These are phyloP conservation scores for Neurospora sp. DNA, from an alignment of 495 filamentous ascomycete genomes.

Conservation along the genomic window DNA sequence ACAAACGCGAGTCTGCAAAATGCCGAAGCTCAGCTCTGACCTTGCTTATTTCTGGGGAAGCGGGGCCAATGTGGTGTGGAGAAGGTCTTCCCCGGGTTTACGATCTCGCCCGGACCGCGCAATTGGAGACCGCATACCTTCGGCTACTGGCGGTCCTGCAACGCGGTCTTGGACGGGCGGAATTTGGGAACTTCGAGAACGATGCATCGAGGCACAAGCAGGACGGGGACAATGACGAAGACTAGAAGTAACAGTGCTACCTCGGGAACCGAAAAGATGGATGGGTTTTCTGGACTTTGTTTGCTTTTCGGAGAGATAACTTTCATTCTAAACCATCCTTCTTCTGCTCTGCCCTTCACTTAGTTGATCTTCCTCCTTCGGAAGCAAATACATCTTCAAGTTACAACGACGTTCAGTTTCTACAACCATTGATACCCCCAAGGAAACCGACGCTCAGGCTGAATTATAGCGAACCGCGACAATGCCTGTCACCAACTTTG, in stretches of 20 bases:
- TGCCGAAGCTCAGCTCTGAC: neutral
- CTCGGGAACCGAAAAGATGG: neutral
- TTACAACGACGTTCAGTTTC: neutral
- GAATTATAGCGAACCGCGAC: constrained; percentile 6
- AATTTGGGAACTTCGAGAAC: constrained; percentile 5
- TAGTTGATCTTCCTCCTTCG: neutral
- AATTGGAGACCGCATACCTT: constrained; percentile 1
- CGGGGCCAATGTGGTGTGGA: neutral
- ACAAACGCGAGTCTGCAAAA: neutral
- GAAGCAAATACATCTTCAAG: neutral
- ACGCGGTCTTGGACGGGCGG: constrained; percentile 1
- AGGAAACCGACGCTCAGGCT: neutral
- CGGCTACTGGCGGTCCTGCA: constrained; percentile 8
- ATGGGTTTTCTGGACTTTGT: neutral
- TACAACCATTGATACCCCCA: neutral
- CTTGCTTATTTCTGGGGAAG: neutral
- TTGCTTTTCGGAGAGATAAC: neutral
- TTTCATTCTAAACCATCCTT: neutral
- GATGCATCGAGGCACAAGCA: neutral
- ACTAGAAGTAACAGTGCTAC: neutral
- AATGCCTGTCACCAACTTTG: constrained; percentile 51
- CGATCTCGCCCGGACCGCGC: neutral
- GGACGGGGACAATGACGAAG: neutral
- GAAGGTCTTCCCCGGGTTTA: neutral
- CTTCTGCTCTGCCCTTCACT: neutral